A percentile compares a stretch with the other conserved stretches of the same genome.
Evolutionary conservation across 2,329 filamentous ascomycete species (phyloP).

Genomic region (Clonostachys chloroleuca): DNA sequence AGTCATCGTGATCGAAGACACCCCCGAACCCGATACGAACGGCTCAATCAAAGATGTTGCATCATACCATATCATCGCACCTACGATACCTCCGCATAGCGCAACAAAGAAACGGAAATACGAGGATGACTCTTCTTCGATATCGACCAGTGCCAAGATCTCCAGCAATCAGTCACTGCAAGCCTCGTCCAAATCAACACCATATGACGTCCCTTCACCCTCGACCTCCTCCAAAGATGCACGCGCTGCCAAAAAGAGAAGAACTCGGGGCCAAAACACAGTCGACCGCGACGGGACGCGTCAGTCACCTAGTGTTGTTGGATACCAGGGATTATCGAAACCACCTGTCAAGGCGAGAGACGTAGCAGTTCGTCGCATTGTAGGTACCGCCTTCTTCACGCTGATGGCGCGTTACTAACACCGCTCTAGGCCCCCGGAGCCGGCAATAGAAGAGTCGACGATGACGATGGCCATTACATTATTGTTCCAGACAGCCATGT

Average conservation of each 20-base stretch:
- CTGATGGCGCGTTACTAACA: too few species aligned
- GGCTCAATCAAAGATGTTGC: constrained; percentile 2
- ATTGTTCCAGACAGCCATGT: constrained; percentile 82
- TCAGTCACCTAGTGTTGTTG: constrained; percentile 20
- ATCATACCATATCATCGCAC: constrained; percentile 16
- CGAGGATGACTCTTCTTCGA: constrained; percentile 40
- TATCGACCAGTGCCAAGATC: constrained; percentile 51
- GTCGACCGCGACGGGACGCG: too few species aligned
- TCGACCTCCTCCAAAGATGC: too few species aligned
- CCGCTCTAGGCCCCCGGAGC: constrained; percentile 26
- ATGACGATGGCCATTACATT: constrained; percentile 96
- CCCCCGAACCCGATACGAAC: constrained; percentile 50
- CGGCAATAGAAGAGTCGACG: constrained; percentile 75
- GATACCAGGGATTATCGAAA: constrained; percentile 73
- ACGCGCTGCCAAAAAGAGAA: too few species aligned
- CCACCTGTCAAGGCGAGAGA: constrained; percentile 43
- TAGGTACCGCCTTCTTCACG: too few species aligned
- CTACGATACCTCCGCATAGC: constrained; percentile 15
- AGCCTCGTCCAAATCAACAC: constrained; percentile 29
- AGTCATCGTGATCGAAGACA: constrained; percentile 80
- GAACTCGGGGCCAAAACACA: too few species aligned
- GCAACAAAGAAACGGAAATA: constrained; percentile 70
- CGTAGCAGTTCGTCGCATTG: too few species aligned
- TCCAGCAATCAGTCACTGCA: too few species aligned
- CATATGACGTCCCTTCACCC: constrained; percentile 58